phyloP scores from a whole-genome alignment of 345 rosid genomes.

The Hibiscus trionum region DNA sequence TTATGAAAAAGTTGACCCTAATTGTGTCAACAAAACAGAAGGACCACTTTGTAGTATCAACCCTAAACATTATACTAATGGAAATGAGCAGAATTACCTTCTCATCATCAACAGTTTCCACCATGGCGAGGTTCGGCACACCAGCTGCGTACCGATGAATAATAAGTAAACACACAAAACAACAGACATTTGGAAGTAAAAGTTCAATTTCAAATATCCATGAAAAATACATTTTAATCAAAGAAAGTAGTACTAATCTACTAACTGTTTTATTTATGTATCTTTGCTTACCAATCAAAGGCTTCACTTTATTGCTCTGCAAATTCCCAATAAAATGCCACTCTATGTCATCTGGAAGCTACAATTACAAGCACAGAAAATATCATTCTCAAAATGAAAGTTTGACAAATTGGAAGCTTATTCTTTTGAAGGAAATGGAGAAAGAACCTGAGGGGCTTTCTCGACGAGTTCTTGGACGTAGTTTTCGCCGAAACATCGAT shows the following conservation, averaged over 20 bases:
- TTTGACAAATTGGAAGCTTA: background rate
- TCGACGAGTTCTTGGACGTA: conserved; percentile 87
- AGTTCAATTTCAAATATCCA: background rate
- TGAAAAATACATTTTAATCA: background rate
- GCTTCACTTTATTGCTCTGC: conserved; percentile 96
- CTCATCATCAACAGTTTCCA: conserved; percentile 81
- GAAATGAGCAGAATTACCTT: conserved; percentile 39
- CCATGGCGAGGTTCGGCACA: conserved; percentile 80
- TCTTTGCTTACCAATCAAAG: conserved; percentile 54
- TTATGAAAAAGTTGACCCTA: background rate
- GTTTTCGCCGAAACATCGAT: conserved; percentile 79
- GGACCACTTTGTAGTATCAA: background rate
- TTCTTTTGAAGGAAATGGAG: background rate
- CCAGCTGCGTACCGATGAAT: conserved; percentile 45
- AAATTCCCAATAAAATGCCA: conserved; percentile 96
- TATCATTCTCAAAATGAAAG: background rate
- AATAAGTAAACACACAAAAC: background rate
- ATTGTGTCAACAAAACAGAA: background rate
- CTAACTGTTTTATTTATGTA: background rate
- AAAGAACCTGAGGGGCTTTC: conserved; percentile 79
- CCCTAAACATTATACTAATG: background rate
- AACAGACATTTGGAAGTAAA: background rate
- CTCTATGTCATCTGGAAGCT: conserved; percentile 85
- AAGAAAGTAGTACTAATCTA: background rate
- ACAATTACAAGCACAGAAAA: conserved; percentile 17